Evolutionary conservation across 2,329 filamentous ascomycete species (phyloP), one percentile per base, ranked within the genome.

Genomic region (Hypoxylon rubiginosum): DNA sequence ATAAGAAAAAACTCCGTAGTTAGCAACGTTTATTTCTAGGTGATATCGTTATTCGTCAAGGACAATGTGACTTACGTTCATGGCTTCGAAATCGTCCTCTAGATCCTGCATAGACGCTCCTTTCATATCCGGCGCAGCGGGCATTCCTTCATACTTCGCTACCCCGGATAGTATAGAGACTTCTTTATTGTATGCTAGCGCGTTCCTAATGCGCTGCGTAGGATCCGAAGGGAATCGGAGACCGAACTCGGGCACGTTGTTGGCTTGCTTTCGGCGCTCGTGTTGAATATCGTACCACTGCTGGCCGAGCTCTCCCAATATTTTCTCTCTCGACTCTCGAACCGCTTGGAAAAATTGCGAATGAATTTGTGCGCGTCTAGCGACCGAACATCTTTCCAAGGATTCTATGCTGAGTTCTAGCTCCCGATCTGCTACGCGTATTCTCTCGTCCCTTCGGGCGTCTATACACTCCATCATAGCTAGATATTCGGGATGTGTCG

Each of bases 111-210:
- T 79, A 39, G 91, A 90, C 26, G 92, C 92, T 45, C 92, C 87
- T 62, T 85, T 85, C 80, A 99, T 91, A 34, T 92, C 86, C 19
- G 96, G 96, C n/a, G 94, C 96, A 32, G 95, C 94, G 36, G 96
- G 96, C 80, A 99, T 99, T 24, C 96, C 96, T 74, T 97, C 90
- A 77, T 97, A 94, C 80, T 97, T 98, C 36, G 95, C 94, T 55
- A 98, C 86, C 39, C 95, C 95, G 5, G 94, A 91, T 62, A 99
- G 82, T 28, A 97, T 89, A 0, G 94, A 97, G 4, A 99, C 94
- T 78, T 99, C 96, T 70, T 91, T 92, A 78, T 97, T 98, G 82
- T 98, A 98, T 50, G 94, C 92, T 53, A 94, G 87, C 72, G 97
- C 94, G 68, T 97, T 92, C 67, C 89, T 86, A 65, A 97, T 87